phyloP scores from a whole-genome alignment of 192 early-diverging fungal genomes.

The Bifiguratus adelaidae region DNA sequence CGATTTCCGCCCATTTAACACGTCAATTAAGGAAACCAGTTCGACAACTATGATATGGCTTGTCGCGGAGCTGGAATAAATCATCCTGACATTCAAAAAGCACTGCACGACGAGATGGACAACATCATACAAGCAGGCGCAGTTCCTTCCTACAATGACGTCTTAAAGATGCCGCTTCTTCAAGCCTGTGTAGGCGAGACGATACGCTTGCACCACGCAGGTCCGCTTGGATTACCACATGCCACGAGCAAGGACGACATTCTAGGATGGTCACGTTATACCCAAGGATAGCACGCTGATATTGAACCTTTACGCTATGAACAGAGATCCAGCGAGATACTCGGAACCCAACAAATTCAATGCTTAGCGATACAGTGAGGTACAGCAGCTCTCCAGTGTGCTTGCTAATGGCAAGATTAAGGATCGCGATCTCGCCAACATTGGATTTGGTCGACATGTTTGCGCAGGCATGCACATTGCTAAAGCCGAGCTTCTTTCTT shows the following conservation, averaged over 20 bases:
- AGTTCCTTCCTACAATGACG: not conserved
- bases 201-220: conserved; percentile 2
- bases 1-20: not conserved
- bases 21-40: conserved; percentile 1
- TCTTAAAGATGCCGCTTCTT: conserved; percentile 7
- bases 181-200: conserved; percentile 7
- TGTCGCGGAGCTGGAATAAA: conserved; percentile 2
- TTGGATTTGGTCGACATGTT: conserved; percentile 6
- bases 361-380: conserved; percentile 27
- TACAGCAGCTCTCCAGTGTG: not conserved
- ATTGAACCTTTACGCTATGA: conserved; percentile 35
- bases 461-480: not conserved
- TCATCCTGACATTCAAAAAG: conserved; percentile 9
- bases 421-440: conserved; percentile 6
- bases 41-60: conserved; percentile 6
- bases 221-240: conserved; percentile 5
- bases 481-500: not conserved
- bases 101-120: conserved; percentile 6
- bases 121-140: not conserved
- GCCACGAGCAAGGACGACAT: conserved; percentile 3
- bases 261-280: conserved; percentile 25
- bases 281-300: conserved; percentile 32
- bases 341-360: conserved; percentile 30
- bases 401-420: conserved; percentile 6
- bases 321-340: conserved; percentile 16